These are phyloP conservation scores for Aspergillus felis DNA, from an alignment of 2,329 filamentous ascomycete genomes.

Conservation along the genomic window DNA sequence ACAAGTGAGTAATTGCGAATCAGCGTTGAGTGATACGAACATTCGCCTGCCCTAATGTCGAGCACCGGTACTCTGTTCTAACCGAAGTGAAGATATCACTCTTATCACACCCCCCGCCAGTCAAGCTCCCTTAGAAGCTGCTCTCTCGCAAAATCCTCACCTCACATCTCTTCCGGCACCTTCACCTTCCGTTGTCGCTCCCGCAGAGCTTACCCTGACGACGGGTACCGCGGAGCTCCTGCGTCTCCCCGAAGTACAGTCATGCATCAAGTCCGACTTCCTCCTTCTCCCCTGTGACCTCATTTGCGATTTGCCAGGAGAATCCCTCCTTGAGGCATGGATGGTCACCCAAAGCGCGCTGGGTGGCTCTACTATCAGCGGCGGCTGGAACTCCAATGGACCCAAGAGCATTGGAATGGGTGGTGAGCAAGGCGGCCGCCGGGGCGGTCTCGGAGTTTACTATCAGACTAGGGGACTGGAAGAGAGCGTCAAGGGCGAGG, in stretches of 20 bases:
- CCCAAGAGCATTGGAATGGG: conserved; percentile 48
- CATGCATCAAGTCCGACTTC: conserved; percentile 79
- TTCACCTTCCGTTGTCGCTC: conserved; percentile 70
- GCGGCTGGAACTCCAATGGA: conserved; percentile 35
- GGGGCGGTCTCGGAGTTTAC: conserved; percentile 83
- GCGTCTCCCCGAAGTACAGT: conserved; percentile 74
- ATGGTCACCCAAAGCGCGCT: conserved; percentile 77
- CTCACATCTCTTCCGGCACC: conserved; percentile 47
- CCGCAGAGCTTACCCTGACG: conserved; percentile 70
- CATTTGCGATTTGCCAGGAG: conserved; percentile 82
- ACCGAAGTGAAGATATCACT: conserved; percentile 36
- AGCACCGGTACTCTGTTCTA: neutral
- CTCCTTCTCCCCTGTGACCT: conserved; percentile 89
- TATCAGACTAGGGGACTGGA: conserved; percentile 76
- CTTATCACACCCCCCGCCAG: conserved; percentile 46
- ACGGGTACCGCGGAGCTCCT: conserved; percentile 88
- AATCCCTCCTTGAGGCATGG: conserved; percentile 83
- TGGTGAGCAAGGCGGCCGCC: conserved; percentile 56
- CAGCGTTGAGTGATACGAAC: neutral
- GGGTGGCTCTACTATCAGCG: conserved; percentile 52
- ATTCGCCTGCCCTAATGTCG: neutral
- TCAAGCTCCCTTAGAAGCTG: conserved; percentile 42
- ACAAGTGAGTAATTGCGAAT: conserved; percentile 32
- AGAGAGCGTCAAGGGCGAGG: conserved; percentile 77
- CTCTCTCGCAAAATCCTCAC: conserved; percentile 48